Evolutionary conservation across 2,329 filamentous ascomycete species (phyloP), one percentile per base, ranked within the genome.

Genomic region (Neobulgaria alba): DNA sequence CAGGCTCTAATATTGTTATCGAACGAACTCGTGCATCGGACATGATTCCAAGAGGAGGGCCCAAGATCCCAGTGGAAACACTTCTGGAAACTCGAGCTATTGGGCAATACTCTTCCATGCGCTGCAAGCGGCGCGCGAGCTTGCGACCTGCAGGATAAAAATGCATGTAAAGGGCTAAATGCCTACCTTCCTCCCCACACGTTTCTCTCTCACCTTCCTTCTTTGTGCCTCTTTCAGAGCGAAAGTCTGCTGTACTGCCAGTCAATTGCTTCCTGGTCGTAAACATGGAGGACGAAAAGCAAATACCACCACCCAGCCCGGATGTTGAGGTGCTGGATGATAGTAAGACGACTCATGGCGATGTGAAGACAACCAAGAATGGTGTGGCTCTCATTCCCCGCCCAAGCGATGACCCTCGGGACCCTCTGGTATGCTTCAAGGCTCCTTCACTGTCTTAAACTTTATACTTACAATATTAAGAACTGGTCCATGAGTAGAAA

Each of bases 351-450:
- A 26, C 7, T 26, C 23, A 7, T 26, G 23, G 12, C 23, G 23
- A 7, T 26, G 33, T 35, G 33, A 35, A 35, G 18, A 12, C 7
- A 12, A 19, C 17, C 15, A 26, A 23, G 17, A 31, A 44, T 33
- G 42, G 38, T 4, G 42, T 51, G 8, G 33, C 44, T 10, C 39
- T 53, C 5, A 42, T 52, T 30, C 63, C 69, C 16, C 67, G 69
- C 49, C 68, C 69, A 2, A 65, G 61, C 12, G 63, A 67, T 45
- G 67, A 64, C 23, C 67, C 67, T 1, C 69, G 69, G 40, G 68
- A 71, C 42, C 67, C 68, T 3, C 48, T 71, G 21, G 40, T 46
- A 41, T 2, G 30, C 23, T 12, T 30, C n/a, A 23, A 20, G 26
- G 5, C 15, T 16, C 17, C 17, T 8, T 10, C 5, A 23, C 23